These are phyloP conservation scores for Paecilomyces formosus DNA, from an alignment of 2,329 filamentous ascomycete genomes.

Conservation along the genomic window DNA sequence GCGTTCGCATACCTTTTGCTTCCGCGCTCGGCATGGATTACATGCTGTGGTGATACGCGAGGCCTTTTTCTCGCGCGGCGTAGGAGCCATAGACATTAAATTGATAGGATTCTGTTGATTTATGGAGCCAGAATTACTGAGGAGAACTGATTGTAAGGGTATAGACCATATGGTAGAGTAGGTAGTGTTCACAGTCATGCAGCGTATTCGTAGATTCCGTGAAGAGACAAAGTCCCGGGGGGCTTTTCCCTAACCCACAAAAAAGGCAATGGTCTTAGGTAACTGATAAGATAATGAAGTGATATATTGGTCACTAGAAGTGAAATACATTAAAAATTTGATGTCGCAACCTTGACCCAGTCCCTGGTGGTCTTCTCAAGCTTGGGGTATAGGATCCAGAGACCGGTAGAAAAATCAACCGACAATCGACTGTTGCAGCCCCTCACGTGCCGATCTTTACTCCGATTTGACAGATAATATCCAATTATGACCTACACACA, in stretches of 20 bases:
- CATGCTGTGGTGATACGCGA: conserved; percentile 34
- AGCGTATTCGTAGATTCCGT: too few species aligned
- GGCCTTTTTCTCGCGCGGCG: conserved; percentile 15
- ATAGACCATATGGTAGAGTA: too few species aligned
- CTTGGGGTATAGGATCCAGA: neutral
- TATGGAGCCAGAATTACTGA: neutral
- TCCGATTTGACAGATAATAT: neutral
- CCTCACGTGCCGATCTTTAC: neutral
- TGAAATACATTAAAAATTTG: too few species aligned
- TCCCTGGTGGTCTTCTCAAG: too few species aligned
- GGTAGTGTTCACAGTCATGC: too few species aligned
- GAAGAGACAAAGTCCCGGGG: too few species aligned
- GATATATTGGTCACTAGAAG: too few species aligned
- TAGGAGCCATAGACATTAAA: conserved; percentile 2
- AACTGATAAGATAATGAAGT: too few species aligned
- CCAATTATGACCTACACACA: neutral
- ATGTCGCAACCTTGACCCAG: too few species aligned
- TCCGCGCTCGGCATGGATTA: conserved; percentile 33
- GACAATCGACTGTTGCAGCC: neutral
- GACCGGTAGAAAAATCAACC: neutral
- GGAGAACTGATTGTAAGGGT: neutral
- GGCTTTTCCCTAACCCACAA: too few species aligned
- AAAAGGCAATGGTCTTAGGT: too few species aligned
- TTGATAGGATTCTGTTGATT: too few species aligned
- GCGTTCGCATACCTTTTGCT: conserved; percentile 31